Base-by-base conservation (phyloP, 352 stramenopile species). In the Pythium coloratum region DNA sequence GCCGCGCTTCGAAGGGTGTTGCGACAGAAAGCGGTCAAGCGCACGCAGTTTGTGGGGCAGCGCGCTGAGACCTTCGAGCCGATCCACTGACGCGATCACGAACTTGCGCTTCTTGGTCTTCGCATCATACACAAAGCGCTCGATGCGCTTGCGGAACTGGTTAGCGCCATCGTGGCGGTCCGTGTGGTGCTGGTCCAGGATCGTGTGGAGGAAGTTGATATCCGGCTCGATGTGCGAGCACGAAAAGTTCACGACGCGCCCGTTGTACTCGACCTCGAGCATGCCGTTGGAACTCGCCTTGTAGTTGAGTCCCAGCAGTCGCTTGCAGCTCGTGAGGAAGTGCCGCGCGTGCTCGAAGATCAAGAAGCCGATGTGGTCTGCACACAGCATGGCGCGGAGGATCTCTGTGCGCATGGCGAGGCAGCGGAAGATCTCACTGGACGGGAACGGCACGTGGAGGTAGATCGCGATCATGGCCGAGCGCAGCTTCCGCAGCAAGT, bases 361-460 rank as follows among this genome's bases (percentile, higher is more conserved):
- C 56, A 98, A 80, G 61, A 98, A 98, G 7, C 94, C 94, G 47
- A 98, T 95, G 71, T 98, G 89, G 70, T 98, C 91, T 6, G 92
- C 89, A 40, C 84, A 91, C 24, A 98, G 76, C 76, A 98, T 92
- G 2, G 88, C 90, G 34, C 94, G 88, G 20, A 98, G 76, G 58
- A 98, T 92, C 71, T 96, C 89, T 8, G 94, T 95, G 20, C 94
- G 78, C 73, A 91, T 88, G 0, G 83, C 78, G 46, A 99, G 84
- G 4, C 96, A 99, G 10, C 97, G 83, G 67, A 99, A 99, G 55
- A 99, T 99, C 75, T 99, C 97, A 14, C 92, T 98, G 26, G 91
- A 98, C 18, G 97, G 97, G 66, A 99, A 99, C 55, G 97, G 97
- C 8, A 97, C 98, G 70, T 99, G 97, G 20, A 99, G 75, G 76